phyloP scores from a whole-genome alignment of 345 rosid genomes.

The Pistacia atlantica region DNA sequence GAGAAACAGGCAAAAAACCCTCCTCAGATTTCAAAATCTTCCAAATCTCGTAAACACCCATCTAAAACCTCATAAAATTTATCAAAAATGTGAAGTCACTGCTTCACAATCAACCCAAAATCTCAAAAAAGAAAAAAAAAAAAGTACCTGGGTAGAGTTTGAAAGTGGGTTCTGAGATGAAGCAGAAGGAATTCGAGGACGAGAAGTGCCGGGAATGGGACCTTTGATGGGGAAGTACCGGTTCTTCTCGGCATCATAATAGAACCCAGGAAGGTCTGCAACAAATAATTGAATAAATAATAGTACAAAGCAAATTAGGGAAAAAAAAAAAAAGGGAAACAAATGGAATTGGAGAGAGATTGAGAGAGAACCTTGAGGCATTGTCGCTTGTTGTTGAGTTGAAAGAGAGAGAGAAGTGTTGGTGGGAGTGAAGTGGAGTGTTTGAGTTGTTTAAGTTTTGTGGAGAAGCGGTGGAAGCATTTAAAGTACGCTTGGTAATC shows the following conservation, averaged over 20 bases:
- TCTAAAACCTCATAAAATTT: too few species aligned
- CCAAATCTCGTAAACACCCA: too few species aligned
- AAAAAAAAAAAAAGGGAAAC: background rate
- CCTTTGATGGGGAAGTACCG: conserved; percentile 81
- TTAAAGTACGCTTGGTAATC: background rate
- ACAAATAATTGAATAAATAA: background rate
- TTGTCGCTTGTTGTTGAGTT: background rate
- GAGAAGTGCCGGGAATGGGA: conserved; percentile 68
- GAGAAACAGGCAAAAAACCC: too few species aligned
- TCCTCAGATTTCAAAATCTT: too few species aligned
- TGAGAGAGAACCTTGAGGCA: conserved; percentile 19
- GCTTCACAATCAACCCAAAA: too few species aligned
- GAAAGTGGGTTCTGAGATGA: conserved; percentile 35
- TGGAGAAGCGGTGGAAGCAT: background rate
- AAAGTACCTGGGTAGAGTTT: conserved; percentile 39
- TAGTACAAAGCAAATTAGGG: background rate
- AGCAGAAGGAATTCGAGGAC: conserved; percentile 28
- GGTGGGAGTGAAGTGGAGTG: background rate
- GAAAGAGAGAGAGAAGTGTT: too few species aligned
- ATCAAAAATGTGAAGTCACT: too few species aligned
- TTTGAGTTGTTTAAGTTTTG: too few species aligned
- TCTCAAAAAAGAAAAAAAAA: too few species aligned
- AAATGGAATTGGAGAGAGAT: background rate
- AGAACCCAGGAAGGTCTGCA: conserved; percentile 87
- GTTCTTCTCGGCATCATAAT: conserved; percentile 86